Base-by-base conservation (phyloP, 768 basidiomycete species). In the Scleroderma citrinum region DNA sequence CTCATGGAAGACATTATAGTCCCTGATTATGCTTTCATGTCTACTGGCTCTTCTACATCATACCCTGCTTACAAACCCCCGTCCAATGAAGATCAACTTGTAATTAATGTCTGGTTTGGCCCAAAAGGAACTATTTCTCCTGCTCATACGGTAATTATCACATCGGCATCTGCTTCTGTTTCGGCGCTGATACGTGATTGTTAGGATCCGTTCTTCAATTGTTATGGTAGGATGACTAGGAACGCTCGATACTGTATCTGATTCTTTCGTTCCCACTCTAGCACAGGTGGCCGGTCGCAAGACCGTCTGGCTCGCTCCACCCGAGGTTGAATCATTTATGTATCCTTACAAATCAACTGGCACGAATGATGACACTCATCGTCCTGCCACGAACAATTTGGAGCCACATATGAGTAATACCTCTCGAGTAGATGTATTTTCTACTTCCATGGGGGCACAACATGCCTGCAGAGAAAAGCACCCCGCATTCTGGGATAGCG, bases 131-230 rank as follows among this genome's bases (percentile, higher is more conserved):
- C 93, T 0, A 63, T 85, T 11, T 91, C 90, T 8, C 95, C 94
- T 2, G 91, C 95, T 0, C 96, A 99, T 68, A 92, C 84, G 6
- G 82, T 80, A 60, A 50, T 91, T 82, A 10, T 5, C 20, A 8
- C 14, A 21, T 12, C 14, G 4, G 1, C 12, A 53, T 23, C 65
- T 59, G 26, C 30, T 20, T 45, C 46, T 42, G 26, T 50, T 39
- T 42, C 36, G 24, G 49, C 47, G 38, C 48, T 56, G 30, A 39
- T 35, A 21, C 56, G 24, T 47, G 24, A 47, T 44, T 53, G 47
- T 23, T 50, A 95, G 92, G 95, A 99, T 61, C 94, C 94, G 3
- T 96, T 84, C 68, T 90, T 80, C 70, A 99, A 99, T 64, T 76
- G 86, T 53, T 98, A 90, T 64, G 82, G 92, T 92, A 66, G 54